Percentiles rank a stretch among this genome's conserved stretches.
Evolutionary conservation across 768 basidiomycete species (phyloP).

Genomic region (Mycena floridula): DNA sequence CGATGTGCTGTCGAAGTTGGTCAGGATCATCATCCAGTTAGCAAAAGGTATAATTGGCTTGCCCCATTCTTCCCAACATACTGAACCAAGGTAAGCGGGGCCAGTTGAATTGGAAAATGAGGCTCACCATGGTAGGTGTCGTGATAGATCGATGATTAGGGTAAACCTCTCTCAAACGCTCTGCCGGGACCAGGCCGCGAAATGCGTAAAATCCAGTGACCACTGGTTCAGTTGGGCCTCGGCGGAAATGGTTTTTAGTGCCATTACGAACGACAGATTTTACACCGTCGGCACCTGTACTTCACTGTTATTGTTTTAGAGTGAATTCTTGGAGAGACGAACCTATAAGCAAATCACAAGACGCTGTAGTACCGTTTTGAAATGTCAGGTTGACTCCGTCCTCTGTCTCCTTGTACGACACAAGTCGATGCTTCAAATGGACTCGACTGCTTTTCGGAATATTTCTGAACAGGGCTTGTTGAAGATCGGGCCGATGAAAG

Average conservation of each 20-base stretch:
- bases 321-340: too few species aligned
- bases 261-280: slow-evolving; percentile 18
- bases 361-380: slow-evolving; percentile 16
- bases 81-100: slow-evolving; percentile 4
- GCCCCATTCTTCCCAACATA: slow-evolving; percentile 16
- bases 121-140: slow-evolving; percentile 18
- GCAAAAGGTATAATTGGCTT: too few species aligned
- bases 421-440: slow-evolving; percentile 34
- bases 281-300: slow-evolving; percentile 37
- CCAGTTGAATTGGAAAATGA: background rate
- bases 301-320: too few species aligned
- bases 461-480: slow-evolving; percentile 30
- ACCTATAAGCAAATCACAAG: slow-evolving; percentile 31
- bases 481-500: slow-evolving; percentile 41
- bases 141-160: slow-evolving; percentile 24
- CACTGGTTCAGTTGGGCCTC: too few species aligned
- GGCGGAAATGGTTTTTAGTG: background rate
- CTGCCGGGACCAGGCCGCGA: slow-evolving; percentile 26
- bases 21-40: background rate
- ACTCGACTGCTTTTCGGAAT: slow-evolving; percentile 24
- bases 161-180: slow-evolving; percentile 16
- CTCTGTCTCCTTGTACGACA: slow-evolving; percentile 21
- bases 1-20: slow-evolving; percentile 27
- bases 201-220: slow-evolving; percentile 33
- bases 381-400: slow-evolving; percentile 19